These are phyloP conservation scores for Keithomyces neogunnii DNA, from an alignment of 2,329 filamentous ascomycete species.

Conservation along the genomic window DNA sequence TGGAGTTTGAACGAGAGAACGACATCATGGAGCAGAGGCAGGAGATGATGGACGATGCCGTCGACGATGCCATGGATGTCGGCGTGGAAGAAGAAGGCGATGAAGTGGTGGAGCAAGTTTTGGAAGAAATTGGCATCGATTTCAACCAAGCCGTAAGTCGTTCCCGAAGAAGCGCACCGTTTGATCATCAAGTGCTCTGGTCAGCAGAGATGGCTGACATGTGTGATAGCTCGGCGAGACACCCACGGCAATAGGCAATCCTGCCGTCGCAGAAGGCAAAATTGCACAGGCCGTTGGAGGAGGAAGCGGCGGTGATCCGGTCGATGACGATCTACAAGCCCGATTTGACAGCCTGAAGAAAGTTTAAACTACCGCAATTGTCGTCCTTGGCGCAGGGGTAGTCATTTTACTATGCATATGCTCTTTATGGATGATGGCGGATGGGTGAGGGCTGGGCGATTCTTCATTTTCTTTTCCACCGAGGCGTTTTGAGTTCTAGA, in stretches of 20 bases:
- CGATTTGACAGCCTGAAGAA: conserved; percentile 77
- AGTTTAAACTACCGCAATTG: conserved; percentile 20
- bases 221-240: conserved; percentile 74
- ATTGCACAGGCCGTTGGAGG: conserved; percentile 82
- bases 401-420: neutral
- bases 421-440: neutral
- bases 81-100: conserved; percentile 90
- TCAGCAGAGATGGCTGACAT: conserved; percentile 4
- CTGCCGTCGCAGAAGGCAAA: conserved; percentile 61
- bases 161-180: neutral
- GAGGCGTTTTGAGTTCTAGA: conserved; percentile 1
- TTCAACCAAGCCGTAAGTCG: conserved; percentile 72
- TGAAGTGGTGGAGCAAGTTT: conserved; percentile 90
- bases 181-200: neutral
- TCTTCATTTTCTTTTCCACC: neutral
- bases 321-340: conserved; percentile 91
- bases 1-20: conserved; percentile 98
- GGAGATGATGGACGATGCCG: conserved; percentile 99
- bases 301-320: conserved; percentile 44
- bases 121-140: conserved; percentile 95
- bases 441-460: neutral
- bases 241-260: conserved; percentile 72
- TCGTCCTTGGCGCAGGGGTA: too few species aligned
- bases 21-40: conserved; percentile 99
- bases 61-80: conserved; percentile 91